phyloP scores from a whole-genome alignment of 305 asterid genomes.

The Fraxinus ornus region DNA sequence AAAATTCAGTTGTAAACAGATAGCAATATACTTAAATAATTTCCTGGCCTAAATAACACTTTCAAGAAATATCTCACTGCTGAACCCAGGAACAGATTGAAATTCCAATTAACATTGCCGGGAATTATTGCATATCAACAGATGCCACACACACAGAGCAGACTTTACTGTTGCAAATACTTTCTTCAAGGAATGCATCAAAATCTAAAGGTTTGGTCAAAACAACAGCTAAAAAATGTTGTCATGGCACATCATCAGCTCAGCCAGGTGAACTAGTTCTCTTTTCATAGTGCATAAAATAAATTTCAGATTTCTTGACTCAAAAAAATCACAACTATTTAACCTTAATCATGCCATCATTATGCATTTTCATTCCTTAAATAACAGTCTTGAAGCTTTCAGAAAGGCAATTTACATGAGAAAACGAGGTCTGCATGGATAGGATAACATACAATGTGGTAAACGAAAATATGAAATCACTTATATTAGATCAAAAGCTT shows the following conservation, averaged over 20 bases:
- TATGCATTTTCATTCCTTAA: neutral
- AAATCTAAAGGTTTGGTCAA: neutral
- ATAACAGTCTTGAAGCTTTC: slow-evolving; percentile 6
- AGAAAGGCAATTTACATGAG: neutral
- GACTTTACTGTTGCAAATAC: neutral
- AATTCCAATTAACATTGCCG: neutral
- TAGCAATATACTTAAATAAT: neutral
- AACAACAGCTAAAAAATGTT: neutral
- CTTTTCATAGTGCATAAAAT: neutral
- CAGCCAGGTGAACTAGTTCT: neutral
- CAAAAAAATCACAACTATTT: neutral
- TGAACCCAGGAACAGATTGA: neutral
- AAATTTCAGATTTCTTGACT: neutral
- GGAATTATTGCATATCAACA: neutral
- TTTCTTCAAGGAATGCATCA: neutral
- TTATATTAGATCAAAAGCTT: neutral
- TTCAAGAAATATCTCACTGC: neutral
- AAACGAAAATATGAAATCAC: slow-evolving; percentile 7
- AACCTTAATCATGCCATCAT: neutral
- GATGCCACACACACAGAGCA: neutral
- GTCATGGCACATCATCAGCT: neutral
- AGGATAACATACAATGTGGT: neutral
- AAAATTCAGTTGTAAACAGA: neutral
- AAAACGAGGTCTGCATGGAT: neutral
- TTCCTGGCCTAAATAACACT: neutral